These are phyloP conservation scores for Crithidia sp. DNA, from an alignment of 208 protist genomes.

Conservation along the genomic window DNA sequence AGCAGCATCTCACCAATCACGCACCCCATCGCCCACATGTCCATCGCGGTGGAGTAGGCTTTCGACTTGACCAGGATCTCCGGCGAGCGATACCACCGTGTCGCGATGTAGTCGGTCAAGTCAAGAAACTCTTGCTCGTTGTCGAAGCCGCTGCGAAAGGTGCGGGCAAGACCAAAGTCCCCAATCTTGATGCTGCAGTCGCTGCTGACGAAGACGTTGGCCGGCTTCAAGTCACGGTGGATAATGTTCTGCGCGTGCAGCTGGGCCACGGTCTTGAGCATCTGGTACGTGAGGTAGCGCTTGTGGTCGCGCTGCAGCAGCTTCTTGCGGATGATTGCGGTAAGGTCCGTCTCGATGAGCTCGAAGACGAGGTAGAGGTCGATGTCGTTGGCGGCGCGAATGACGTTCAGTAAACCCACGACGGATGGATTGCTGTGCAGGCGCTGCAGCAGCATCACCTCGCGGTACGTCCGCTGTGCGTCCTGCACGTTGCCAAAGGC, in stretches of 20 bases:
- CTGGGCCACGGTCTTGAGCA: conserved; percentile 94
- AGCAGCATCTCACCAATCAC: conserved; percentile 96
- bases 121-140: conserved; percentile 58
- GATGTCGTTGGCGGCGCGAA: conserved; percentile 96
- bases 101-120: conserved; percentile 96
- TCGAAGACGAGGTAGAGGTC: conserved; percentile 99
- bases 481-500: conserved; percentile 95
- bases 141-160: conserved; percentile 43
- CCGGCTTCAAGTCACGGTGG: conserved; percentile 94
- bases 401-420: conserved; percentile 94
- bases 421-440: conserved; percentile 82
- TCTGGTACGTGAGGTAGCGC: conserved; percentile 96
- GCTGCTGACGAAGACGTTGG: conserved; percentile 92
- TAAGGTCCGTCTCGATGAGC: conserved; percentile 94
- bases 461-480: conserved; percentile 95
- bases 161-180: conserved; percentile 98
- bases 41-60: conserved; percentile 96
- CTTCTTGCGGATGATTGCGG: conserved; percentile 94
- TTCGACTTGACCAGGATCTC: conserved; percentile 97
- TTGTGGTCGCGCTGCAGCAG: conserved; percentile 96
- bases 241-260: conserved; percentile 90
- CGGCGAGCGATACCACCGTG: conserved; percentile 98
- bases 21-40: conserved; percentile 99
- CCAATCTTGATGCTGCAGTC: conserved; percentile 95
- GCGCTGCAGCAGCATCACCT: conserved; percentile 96